These are phyloP conservation scores for Chaetomiaceae sp. DNA, from an alignment of 2,329 filamentous ascomycete species.

Conservation along the genomic window DNA sequence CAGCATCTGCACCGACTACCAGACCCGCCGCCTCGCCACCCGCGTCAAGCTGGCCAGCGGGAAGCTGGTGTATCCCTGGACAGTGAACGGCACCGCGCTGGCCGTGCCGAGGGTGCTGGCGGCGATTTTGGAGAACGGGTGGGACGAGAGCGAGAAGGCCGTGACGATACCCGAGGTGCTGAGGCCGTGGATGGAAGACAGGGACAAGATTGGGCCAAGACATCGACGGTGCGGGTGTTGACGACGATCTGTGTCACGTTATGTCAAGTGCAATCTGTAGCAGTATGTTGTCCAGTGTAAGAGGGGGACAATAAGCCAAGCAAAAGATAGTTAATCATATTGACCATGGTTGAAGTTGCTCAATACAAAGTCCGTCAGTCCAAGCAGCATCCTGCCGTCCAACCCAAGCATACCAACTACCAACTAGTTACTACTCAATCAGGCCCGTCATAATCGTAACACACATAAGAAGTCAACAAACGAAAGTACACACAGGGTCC, in stretches of 20 bases:
- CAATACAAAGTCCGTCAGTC: slow-evolving; percentile 5
- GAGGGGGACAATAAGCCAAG: not conserved
- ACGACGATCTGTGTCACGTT: not conserved
- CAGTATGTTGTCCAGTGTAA: not conserved
- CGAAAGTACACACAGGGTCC: not conserved
- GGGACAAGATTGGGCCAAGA: slow-evolving; percentile 53
- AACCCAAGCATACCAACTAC: too few species aligned
- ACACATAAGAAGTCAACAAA: slow-evolving; percentile 7
- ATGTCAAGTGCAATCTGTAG: not conserved
- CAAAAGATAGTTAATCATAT: not conserved
- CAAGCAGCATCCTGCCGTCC: too few species aligned
- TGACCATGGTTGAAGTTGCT: not conserved
- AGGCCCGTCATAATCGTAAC: slow-evolving; percentile 5
- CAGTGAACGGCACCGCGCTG: slow-evolving; percentile 88
- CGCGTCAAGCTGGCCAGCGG: slow-evolving; percentile 51
- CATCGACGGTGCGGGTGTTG: slow-evolving; percentile 1
- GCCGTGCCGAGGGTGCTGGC: slow-evolving; percentile 86
- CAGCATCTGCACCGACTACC: slow-evolving; percentile 92
- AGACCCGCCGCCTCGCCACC: slow-evolving; percentile 75
- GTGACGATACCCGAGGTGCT: slow-evolving; percentile 75
- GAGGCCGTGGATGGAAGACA: slow-evolving; percentile 75
- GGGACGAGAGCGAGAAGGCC: slow-evolving; percentile 61
- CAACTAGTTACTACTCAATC: not conserved
- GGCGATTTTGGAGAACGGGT: slow-evolving; percentile 84
- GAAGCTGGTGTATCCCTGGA: slow-evolving; percentile 73